These are phyloP conservation scores for Penicillium daleae DNA, from an alignment of 495 filamentous ascomycete species.

Conservation along the genomic window DNA sequence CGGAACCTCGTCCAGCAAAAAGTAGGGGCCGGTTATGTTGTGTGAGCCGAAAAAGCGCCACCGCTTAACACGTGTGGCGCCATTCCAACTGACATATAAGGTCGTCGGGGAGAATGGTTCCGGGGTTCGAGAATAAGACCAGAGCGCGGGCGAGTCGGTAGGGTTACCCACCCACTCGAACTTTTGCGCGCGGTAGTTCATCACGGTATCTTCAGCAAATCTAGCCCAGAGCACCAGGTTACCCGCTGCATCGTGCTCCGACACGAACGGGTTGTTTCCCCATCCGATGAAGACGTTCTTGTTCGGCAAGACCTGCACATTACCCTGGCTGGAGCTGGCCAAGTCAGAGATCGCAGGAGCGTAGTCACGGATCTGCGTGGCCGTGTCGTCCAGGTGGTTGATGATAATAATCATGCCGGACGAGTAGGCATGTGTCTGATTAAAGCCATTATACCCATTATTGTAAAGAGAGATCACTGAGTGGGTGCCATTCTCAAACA, in stretches of 20 bases:
- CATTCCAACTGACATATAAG: constrained; percentile 55
- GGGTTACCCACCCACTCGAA: constrained; percentile 51
- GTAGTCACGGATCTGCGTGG: constrained; percentile 49
- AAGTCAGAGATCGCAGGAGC: constrained; percentile 46
- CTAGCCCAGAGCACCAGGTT: constrained; percentile 53
- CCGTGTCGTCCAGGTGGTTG: constrained; percentile 55
- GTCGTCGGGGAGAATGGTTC: constrained; percentile 35
- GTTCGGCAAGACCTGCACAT: constrained; percentile 59
- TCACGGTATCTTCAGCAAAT: constrained; percentile 40
- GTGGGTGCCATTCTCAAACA: constrained; percentile 54
- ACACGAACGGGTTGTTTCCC: constrained; percentile 61
- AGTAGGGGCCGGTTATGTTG: constrained; percentile 39
- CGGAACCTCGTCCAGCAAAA: constrained; percentile 32
- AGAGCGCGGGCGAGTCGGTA: constrained; percentile 48
- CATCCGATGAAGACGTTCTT: constrained; percentile 62
- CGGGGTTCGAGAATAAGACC: constrained; percentile 42
- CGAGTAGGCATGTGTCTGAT: constrained; percentile 51
- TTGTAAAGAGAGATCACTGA: constrained; percentile 59
- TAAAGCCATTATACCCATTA: constrained; percentile 57
- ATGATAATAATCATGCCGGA: constrained; percentile 62
- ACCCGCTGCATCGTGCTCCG: constrained; percentile 60
- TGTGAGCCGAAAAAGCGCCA: constrained; percentile 48
- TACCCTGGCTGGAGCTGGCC: constrained; percentile 63
- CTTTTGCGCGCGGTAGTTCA: constrained; percentile 52
- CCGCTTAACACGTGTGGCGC: constrained; percentile 45